Evolutionary conservation across 164 flowering plant species (phyloP).

Genomic region (Kalanchoe fedtschenkoi): DNA sequence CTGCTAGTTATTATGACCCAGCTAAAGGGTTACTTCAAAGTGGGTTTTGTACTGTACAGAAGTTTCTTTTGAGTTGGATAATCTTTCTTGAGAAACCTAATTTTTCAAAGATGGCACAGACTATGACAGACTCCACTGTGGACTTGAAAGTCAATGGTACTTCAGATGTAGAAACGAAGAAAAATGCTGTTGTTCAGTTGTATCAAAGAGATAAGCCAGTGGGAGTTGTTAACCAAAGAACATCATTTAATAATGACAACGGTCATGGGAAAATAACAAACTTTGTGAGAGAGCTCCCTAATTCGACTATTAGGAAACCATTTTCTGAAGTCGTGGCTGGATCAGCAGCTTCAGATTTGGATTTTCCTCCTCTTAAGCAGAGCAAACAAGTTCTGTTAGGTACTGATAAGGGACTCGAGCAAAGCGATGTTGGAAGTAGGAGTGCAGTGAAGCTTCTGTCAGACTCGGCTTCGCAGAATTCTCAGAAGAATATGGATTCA

Average conservation of each 20-base stretch:
- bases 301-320: constrained; percentile 56
- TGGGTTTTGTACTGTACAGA: constrained; percentile 60
- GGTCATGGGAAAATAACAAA: constrained; percentile 30
- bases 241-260: constrained; percentile 14
- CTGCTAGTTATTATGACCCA: constrained; percentile 72
- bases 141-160: constrained; percentile 17
- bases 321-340: constrained; percentile 96
- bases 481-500: constrained; percentile 22
- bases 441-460: constrained; percentile 20
- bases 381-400: constrained; percentile 26
- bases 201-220: constrained; percentile 15
- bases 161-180: constrained; percentile 21
- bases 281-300: constrained; percentile 58
- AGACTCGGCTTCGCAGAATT: constrained; percentile 18
- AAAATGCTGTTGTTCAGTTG: constrained; percentile 14
- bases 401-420: constrained; percentile 33
- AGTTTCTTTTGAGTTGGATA: constrained; percentile 59
- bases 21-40: constrained; percentile 79
- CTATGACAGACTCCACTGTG: constrained; percentile 12
- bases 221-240: constrained; percentile 20
- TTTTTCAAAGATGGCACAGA: constrained; percentile 15
- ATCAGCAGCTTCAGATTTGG: constrained; percentile 46
- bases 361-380: constrained; percentile 76
- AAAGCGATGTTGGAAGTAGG: constrained; percentile 21
- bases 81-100: constrained; percentile 34